A percentile compares a stretch with the other conserved stretches of the same genome.
These are phyloP conservation scores for Phytophthora pluvialis DNA, from an alignment of 352 stramenopile species.

Conservation along the genomic window DNA sequence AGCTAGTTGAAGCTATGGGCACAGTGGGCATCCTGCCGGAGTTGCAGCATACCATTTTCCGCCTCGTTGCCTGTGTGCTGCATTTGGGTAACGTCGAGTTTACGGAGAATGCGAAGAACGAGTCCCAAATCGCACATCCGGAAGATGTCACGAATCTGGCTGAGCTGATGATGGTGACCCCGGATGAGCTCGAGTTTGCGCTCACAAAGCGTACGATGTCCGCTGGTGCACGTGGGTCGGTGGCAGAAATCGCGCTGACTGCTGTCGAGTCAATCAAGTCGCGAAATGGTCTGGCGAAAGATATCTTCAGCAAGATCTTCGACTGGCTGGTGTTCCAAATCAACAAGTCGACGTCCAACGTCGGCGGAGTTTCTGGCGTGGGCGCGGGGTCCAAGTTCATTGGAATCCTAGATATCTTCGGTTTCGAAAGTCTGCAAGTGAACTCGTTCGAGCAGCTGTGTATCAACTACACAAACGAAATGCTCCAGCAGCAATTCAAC, in stretches of 20 bases:
- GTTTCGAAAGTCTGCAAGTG: constrained; percentile 95
- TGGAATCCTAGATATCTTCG: constrained; percentile 97
- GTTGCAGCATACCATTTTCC: constrained; percentile 94
- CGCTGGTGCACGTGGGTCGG: constrained; percentile 79
- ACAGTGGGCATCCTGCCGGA: constrained; percentile 91
- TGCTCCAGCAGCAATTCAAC: constrained; percentile 96
- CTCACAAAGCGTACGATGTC: constrained; percentile 91
- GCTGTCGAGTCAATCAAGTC: constrained; percentile 85
- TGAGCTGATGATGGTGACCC: constrained; percentile 88
- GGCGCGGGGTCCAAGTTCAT: constrained; percentile 82
- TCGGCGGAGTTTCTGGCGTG: constrained; percentile 33
- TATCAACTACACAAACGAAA: constrained; percentile 97
- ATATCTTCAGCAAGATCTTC: constrained; percentile 97
- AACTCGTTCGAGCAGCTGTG: constrained; percentile 97
- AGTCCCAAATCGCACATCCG: constrained; percentile 68
- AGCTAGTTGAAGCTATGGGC: constrained; percentile 92
- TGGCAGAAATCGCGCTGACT: constrained; percentile 87
- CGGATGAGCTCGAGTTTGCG: constrained; percentile 86
- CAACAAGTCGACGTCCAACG: constrained; percentile 90
- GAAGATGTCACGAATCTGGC: constrained; percentile 79
- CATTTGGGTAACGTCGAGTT: constrained; percentile 98
- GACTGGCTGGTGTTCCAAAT: constrained; percentile 96
- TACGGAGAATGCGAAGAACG: constrained; percentile 86
- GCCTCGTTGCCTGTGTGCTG: constrained; percentile 96
- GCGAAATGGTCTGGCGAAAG: constrained; percentile 95